Evolutionary conservation across 1,139 yeast genomes (phyloP).

Genomic region (Lodderomyces oxycetoniae): DNA sequence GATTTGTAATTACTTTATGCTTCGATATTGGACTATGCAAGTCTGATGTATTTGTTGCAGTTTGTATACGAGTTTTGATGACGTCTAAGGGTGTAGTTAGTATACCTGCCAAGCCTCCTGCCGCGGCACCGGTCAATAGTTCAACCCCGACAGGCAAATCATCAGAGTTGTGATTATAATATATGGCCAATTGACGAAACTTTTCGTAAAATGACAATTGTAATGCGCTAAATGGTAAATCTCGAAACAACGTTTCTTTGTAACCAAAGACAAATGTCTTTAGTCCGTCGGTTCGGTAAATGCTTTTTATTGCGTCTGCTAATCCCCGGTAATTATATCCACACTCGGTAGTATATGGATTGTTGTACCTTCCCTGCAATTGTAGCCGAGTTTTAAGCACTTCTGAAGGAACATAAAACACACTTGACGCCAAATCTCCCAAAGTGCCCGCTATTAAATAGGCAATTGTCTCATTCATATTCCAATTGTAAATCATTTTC

Average conservation of each 20-base stretch:
- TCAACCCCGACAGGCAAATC: slow-evolving; percentile 61
- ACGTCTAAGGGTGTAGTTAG: slow-evolving; percentile 85
- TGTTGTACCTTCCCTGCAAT: slow-evolving; percentile 82
- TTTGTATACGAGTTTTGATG: slow-evolving; percentile 88
- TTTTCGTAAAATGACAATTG: slow-evolving; percentile 94
- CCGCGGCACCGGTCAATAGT: slow-evolving; percentile 84
- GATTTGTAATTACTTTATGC: slow-evolving; percentile 6
- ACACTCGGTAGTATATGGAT: slow-evolving; percentile 63
- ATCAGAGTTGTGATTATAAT: slow-evolving; percentile 28
- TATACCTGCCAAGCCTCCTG: slow-evolving; percentile 93
- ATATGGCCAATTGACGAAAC: slow-evolving; percentile 62
- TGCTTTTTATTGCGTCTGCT: slow-evolving; percentile 62
- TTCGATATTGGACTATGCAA: slow-evolving; percentile 10
- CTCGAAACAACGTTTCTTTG: slow-evolving; percentile 87
- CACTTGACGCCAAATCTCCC: slow-evolving; percentile 85
- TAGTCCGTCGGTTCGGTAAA: slow-evolving; percentile 65
- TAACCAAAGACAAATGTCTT: slow-evolving; percentile 82
- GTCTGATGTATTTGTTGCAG: slow-evolving; percentile 33
- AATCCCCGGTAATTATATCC: slow-evolving; percentile 83
- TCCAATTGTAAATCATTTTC: slow-evolving; percentile 54
- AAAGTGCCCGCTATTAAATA: slow-evolving; percentile 82
- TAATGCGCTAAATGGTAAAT: slow-evolving; percentile 89
- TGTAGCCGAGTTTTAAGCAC: slow-evolving; percentile 92
- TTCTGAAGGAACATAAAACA: slow-evolving; percentile 96
- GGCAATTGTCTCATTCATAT: slow-evolving; percentile 73